Evolutionary conservation across 768 basidiomycete species (phyloP).

Genomic region (Floccularia luteovirens): DNA sequence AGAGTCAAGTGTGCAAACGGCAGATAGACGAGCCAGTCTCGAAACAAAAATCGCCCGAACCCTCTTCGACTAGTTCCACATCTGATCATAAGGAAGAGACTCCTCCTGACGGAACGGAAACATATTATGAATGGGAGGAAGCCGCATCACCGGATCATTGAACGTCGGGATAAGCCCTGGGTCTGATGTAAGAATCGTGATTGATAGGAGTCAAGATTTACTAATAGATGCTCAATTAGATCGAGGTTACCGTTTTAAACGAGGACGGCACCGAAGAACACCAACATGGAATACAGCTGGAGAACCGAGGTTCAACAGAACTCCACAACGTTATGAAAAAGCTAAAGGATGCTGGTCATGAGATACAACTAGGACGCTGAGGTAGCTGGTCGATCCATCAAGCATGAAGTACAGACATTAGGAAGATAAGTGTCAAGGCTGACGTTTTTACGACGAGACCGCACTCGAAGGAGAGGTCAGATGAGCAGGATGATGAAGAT

Average conservation of each 20-base stretch:
- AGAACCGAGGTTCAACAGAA: too few species aligned
- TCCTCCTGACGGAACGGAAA: constrained; percentile 13
- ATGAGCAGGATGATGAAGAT: constrained; percentile 37
- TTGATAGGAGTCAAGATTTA: not conserved
- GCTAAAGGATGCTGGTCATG: too few species aligned
- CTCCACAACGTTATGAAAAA: too few species aligned
- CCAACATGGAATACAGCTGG: too few species aligned
- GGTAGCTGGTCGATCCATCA: not conserved
- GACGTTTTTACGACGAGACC: constrained; percentile 8
- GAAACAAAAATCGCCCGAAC: constrained; percentile 4
- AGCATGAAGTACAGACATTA: not conserved
- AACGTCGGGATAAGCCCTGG: constrained; percentile 16
- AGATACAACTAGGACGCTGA: constrained; percentile 9
- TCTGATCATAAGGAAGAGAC: constrained; percentile 10
- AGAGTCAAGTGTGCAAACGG: constrained; percentile 3
- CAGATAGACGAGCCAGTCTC: constrained; percentile 6
- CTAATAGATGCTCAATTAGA: constrained; percentile 22
- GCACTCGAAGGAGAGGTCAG: constrained; percentile 5
- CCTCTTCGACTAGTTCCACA: not conserved
- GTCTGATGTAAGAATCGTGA: constrained; percentile 18
- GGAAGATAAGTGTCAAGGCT: constrained; percentile 9
- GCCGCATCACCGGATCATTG: constrained; percentile 17
- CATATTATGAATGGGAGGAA: constrained; percentile 18
- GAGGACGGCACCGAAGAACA: constrained; percentile 20
- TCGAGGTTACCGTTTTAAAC: constrained; percentile 57